A percentile compares a stretch with the other conserved stretches of the same genome.
phyloP scores from a whole-genome alignment of 2,329 filamentous ascomycete genomes.

The Colletotrichum sp. region DNA sequence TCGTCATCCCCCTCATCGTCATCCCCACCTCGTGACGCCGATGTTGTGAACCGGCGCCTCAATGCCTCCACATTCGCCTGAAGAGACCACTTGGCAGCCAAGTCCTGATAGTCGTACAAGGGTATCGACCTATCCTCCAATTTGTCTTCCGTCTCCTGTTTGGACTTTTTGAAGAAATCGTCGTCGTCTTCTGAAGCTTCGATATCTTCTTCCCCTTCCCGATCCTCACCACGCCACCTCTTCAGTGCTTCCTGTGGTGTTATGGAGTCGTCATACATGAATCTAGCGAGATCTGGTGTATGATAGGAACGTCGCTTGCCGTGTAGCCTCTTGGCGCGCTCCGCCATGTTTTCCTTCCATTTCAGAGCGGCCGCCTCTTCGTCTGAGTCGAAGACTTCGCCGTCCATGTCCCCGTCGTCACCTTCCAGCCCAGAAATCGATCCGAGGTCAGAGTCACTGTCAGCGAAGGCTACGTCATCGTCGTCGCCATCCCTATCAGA shows the following conservation, averaged over 20 bases:
- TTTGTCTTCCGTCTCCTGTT: slow-evolving; percentile 69
- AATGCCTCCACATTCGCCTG: slow-evolving; percentile 78
- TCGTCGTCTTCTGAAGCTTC: slow-evolving; percentile 61
- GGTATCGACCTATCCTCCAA: slow-evolving; percentile 84
- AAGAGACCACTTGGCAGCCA: slow-evolving; percentile 86
- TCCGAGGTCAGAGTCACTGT: slow-evolving; percentile 95
- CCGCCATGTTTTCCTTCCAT: slow-evolving; percentile 89
- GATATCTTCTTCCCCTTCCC: slow-evolving; percentile 62
- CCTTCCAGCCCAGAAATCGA: slow-evolving; percentile 71
- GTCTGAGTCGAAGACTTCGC: slow-evolving; percentile 59
- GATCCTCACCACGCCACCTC: slow-evolving; percentile 76
- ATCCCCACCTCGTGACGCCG: slow-evolving; percentile 49
- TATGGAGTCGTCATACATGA: slow-evolving; percentile 87
- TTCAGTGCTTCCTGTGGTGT: slow-evolving; percentile 76
- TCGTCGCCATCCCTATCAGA: slow-evolving; percentile 57
- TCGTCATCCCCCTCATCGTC: slow-evolving; percentile 56
- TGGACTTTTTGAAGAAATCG: slow-evolving; percentile 68
- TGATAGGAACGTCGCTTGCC: slow-evolving; percentile 74
- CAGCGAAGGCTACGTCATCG: slow-evolving; percentile 86
- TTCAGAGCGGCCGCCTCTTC: slow-evolving; percentile 75
- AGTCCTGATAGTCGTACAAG: slow-evolving; percentile 75
- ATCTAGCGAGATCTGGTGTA: slow-evolving; percentile 79
- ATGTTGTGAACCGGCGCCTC: slow-evolving; percentile 75
- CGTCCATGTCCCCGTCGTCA: slow-evolving; percentile 43
- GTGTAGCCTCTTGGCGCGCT: slow-evolving; percentile 75